These are phyloP conservation scores for Dioscorea cayenensis DNA, from an alignment of 116 monocot genomes.

Conservation along the genomic window DNA sequence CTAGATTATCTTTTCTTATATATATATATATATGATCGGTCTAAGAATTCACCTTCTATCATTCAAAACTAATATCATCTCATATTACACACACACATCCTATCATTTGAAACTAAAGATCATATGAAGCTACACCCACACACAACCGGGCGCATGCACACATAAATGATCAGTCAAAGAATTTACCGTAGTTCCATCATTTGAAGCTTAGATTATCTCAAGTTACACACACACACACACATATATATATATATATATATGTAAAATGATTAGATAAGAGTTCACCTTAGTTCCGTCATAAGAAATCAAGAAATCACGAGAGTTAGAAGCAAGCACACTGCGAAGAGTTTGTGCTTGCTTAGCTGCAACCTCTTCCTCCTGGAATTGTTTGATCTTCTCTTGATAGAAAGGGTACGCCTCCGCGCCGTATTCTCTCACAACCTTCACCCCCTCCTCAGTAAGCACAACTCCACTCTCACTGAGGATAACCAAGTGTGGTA, in stretches of 20 bases:
- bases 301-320: conserved; percentile 37
- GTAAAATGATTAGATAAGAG: no score
- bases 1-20: no score
- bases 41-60: conserved; percentile 26
- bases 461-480: conserved; percentile 32
- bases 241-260: no score
- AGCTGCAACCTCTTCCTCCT: conserved; percentile 36
- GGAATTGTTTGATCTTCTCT: conserved; percentile 36
- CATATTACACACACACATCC: conserved; percentile 5
- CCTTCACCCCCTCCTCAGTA: conserved; percentile 16
- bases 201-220: conserved; percentile 14
- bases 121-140: no score
- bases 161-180: neutral
- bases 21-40: no score
- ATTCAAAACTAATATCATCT: conserved; percentile 28
- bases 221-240: no score
- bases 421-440: conserved; percentile 37
- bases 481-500: conserved; percentile 48
- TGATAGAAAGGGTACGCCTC: conserved; percentile 44
- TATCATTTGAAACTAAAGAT: conserved; percentile 21
- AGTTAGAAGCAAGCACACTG: conserved; percentile 16
- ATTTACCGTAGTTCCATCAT: conserved; percentile 34
- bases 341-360: conserved; percentile 44
- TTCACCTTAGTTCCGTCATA: conserved; percentile 38
- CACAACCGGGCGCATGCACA: conserved; percentile 15